phyloP scores from a whole-genome alignment of 164 flowering plant species.

The Houttuynia cordata region DNA sequence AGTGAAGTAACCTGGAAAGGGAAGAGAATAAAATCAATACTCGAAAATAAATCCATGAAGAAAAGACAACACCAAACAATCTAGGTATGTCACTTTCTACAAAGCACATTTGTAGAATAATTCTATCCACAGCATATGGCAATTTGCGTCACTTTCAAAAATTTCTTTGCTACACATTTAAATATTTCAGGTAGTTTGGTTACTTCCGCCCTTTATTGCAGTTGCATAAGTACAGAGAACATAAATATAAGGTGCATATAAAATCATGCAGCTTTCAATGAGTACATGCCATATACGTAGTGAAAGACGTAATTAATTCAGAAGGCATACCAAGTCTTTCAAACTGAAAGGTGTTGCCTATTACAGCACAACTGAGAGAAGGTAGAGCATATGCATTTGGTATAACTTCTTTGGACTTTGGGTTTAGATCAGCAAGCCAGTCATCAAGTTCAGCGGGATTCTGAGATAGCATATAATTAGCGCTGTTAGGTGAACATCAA shows the following conservation, averaged over 20 bases:
- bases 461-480: constrained; percentile 16
- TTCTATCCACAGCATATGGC: too few relatives aligned
- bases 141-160: too few relatives aligned
- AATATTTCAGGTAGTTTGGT: too few relatives aligned
- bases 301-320: background rate
- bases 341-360: constrained; percentile 82
- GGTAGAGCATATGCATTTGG: constrained; percentile 64
- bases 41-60: background rate
- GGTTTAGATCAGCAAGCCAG: constrained; percentile 80
- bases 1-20: constrained; percentile 50
- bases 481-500: background rate
- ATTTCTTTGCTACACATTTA: too few relatives aligned
- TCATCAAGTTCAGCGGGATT: constrained; percentile 87
- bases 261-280: too few relatives aligned
- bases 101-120: too few relatives aligned
- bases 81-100: too few relatives aligned
- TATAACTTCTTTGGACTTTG: constrained; percentile 62
- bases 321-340: constrained; percentile 70
- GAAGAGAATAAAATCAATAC: background rate
- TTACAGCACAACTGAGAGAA: constrained; percentile 36
- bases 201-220: too few relatives aligned
- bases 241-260: too few relatives aligned
- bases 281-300: too few relatives aligned
- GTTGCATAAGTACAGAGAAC: too few relatives aligned
- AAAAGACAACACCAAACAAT: too few relatives aligned